These are phyloP conservation scores for Kodamaea nitidulidarum DNA, from an alignment of 805 yeast genomes.

Conservation along the genomic window DNA sequence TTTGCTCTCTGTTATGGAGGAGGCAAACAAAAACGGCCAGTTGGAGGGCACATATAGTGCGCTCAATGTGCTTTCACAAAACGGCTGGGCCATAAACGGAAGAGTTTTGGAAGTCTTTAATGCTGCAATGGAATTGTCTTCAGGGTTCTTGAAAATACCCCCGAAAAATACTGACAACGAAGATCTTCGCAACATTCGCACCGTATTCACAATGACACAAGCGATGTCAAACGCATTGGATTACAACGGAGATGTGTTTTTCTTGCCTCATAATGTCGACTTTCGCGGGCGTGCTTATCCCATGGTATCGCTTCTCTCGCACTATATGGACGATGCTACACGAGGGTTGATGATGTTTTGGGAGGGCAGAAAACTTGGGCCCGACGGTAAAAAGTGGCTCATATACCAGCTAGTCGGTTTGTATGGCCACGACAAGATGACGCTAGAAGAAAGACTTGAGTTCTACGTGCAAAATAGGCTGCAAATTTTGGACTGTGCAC, in stretches of 20 bases:
- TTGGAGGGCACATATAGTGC: slow-evolving; percentile 26
- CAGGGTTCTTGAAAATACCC: slow-evolving; percentile 25
- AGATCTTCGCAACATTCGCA: slow-evolving; percentile 16
- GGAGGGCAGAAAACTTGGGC: slow-evolving; percentile 34
- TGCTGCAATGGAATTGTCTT: slow-evolving; percentile 14
- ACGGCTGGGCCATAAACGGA: slow-evolving; percentile 36
- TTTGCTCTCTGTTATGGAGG: slow-evolving; percentile 18
- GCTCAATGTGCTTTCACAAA: slow-evolving; percentile 25
- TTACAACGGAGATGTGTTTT: slow-evolving; percentile 32
- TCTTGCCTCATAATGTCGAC: slow-evolving; percentile 36
- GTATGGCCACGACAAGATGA: slow-evolving; percentile 27
- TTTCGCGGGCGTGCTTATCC: slow-evolving; percentile 43
- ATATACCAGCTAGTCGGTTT: slow-evolving; percentile 36
- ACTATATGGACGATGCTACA: slow-evolving; percentile 33
- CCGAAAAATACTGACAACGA: neutral
- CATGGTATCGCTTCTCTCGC: slow-evolving; percentile 29
- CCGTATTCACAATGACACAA: slow-evolving; percentile 17
- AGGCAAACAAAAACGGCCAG: slow-evolving; percentile 31
- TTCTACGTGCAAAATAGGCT: slow-evolving; percentile 24
- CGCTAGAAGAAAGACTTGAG: slow-evolving; percentile 20
- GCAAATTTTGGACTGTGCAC: slow-evolving; percentile 25
- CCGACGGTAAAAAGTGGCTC: slow-evolving; percentile 33
- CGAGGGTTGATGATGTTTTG: slow-evolving; percentile 36
- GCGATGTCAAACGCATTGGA: slow-evolving; percentile 24
- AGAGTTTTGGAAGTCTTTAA: slow-evolving; percentile 21